These are phyloP conservation scores for Marasmius oreades DNA, from an alignment of 1,284 basidiomycete genomes.

Conservation along the genomic window DNA sequence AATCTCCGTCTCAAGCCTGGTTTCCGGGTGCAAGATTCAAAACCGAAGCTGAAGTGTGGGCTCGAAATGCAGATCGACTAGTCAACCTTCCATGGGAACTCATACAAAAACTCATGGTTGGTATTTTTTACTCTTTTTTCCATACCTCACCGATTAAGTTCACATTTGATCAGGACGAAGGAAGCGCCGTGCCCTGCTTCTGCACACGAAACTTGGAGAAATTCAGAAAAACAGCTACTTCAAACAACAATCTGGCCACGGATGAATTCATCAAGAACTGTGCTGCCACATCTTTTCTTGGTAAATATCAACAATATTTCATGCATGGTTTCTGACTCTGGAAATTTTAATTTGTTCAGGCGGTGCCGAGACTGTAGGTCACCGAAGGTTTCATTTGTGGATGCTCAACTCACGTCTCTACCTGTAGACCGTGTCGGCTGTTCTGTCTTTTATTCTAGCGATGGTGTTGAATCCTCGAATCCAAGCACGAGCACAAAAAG, in stretches of 20 bases:
- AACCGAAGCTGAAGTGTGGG: neutral
- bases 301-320: neutral
- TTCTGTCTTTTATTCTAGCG: conserved; percentile 23
- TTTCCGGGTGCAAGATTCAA: neutral
- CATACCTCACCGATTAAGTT: neutral
- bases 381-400: neutral
- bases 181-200: neutral
- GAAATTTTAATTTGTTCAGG: neutral
- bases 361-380: conserved; percentile 18
- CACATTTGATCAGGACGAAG: neutral
- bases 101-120: neutral
- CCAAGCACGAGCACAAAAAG: conserved; percentile 25
- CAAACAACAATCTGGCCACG: neutral
- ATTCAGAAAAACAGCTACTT: neutral
- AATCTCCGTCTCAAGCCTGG: neutral
- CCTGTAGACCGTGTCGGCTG: conserved; percentile 19
- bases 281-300: neutral
- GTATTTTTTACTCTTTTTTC: neutral
- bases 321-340: neutral
- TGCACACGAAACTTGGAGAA: neutral
- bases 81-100: neutral
- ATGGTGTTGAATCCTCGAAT: conserved; percentile 26
- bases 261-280: neutral
- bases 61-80: neutral
- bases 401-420: neutral